Base-by-base conservation (phyloP, 176 grass and related monocot species). In the Musa troglodytarum region DNA sequence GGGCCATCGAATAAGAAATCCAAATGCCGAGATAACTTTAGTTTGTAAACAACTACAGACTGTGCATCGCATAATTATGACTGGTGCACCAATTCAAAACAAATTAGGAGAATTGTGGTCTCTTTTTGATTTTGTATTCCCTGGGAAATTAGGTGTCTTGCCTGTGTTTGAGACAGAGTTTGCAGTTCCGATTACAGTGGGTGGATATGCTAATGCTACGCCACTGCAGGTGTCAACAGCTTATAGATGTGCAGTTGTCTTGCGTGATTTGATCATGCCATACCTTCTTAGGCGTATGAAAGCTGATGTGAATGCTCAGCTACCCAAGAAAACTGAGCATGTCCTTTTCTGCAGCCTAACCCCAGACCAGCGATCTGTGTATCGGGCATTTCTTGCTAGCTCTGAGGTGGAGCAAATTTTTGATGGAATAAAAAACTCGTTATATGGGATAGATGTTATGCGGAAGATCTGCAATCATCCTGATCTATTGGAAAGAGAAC, bases 81-180 rank as follows among this genome's bases (percentile, higher is more conserved):
- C 93, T 63, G 93, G 87, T 24, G 93, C 93, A 28, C 93, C 93
- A 81, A 97, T 97, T 76, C 93, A 97, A 55, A 97, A 97, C 84
- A 97, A 97, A 72, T 88, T 97, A 72, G 76, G 87, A 24, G 93
- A 97, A 80, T 71, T 97, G 49, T 97, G 93, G 93, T 93, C 93
- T 85, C 89, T 97, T 65, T 97, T 93, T 16, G 93, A 97, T 93
- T 97, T 97, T 0, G 90, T 97, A 26, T 97, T 97, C 83, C 93
- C 93, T 83, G 93, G 93, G 74, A 97, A 97, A 81, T 70, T 97
- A 82, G 93, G 93, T 15, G 93, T 97, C 61, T 77, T 92, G 10
- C 93, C 93, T 51, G 90, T 92, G 71, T 93, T 97, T 78, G 93
- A 97, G 83, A 70, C 83, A 2, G 93, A 97, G 76, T 92, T 93